phyloP scores from a whole-genome alignment of 176 grass and related monocot genomes.

The Sorghum bicolor region Sorghum_bicolor_NCBIv3 NC_012877.2:57423001-57423500 shows the following conservation, averaged over 20 bases:
- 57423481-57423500: not conserved
- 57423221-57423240: too few species aligned
- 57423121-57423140: too few species aligned
- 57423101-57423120: too few species aligned
- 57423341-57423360: not conserved
- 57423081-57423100: too few species aligned
- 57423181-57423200: too few species aligned
- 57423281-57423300: not conserved
- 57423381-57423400: conserved; percentile 3
- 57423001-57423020: too few species aligned
- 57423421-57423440: conserved; percentile 1
- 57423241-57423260: not conserved
- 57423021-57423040: too few species aligned
- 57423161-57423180: too few species aligned
- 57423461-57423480: not conserved
- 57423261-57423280: not conserved
- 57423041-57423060: too few species aligned
- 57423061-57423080: too few species aligned
- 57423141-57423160: too few species aligned
- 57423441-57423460: conserved; percentile 18
- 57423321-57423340: not conserved
- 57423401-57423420: conserved; percentile 35
- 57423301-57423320: not conserved
- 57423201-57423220: too few species aligned
- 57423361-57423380: conserved; percentile 8